Base-by-base conservation (phyloP, 768 basidiomycete species). In the Podaxis pistillaris region DNA sequence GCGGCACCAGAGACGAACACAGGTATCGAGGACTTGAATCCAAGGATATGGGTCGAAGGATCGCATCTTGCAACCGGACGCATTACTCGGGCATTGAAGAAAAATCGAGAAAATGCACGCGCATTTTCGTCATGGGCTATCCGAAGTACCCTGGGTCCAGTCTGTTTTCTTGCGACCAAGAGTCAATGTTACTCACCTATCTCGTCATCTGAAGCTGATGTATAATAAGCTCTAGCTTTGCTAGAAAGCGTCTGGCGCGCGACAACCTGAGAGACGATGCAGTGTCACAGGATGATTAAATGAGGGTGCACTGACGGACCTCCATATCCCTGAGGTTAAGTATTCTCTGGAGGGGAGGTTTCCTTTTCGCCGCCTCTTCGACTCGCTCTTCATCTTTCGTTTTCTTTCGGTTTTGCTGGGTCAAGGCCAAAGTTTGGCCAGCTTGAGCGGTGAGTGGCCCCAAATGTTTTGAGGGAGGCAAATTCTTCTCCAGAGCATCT, bases 31-130 rank as follows among this genome's bases (percentile, higher is more conserved):
- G 86, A 85, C 55, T 77, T 78, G 71, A 82, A 87, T 13, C 93
- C 87, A 51, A 96, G 86, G 63, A 92, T 86, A 4, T 79, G 86
- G 9, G 90, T 89, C 0, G 89, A 89, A 19, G 88, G 83, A 72
- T 90, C 85, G 64, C 87, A 86, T 53, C 75, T 71, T 2, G 85
- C 83, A 8, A 91, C 83, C 2, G 83, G 74, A 53, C 81, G 85
- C 85, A 93, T 85, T 41, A 98, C 85, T 24, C 94, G 86, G 15
- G 95, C 86, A 58, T 86, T 81, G 74, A 96, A 96, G 79, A 94
- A 96, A 73, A 94, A 89, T 33, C 93, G 85, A 46, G 83, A 79
- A 73, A 92, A 95, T n/a, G 91, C 91, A 46, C 83, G 81, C n/a
- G 82, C 78, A 65, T 94, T 95, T 72, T 94, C 90, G 9, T 69